Base-by-base conservation (phyloP, 352 stramenopile genomes). In the Globisporangium perplexum region DNA sequence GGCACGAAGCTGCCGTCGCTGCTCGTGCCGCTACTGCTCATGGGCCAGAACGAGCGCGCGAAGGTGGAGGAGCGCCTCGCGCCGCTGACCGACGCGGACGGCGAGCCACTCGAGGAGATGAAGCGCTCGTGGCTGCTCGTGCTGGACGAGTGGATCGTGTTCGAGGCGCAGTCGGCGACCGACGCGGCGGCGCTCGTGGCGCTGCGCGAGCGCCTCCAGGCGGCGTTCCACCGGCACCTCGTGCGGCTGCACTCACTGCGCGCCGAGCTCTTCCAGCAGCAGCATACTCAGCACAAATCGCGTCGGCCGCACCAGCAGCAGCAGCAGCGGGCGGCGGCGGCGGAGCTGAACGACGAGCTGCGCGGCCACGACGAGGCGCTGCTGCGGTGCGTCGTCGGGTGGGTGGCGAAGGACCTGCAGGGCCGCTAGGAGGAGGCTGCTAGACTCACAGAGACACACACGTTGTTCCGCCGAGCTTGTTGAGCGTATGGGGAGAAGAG, bases 111-210 rank as follows among this genome's bases (percentile, higher is more conserved):
- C 12, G 65, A 68, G 10, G 22, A 38, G n/a, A 31, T 41, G 30
- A 31, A 62, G 22, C 56, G 45, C 18, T 69, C 70, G 31, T 85
- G 70, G 74, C 60, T 73, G 10, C 61, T 90, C 15, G 69, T 88
- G 24, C 60, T 90, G 15, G 83, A 93, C 61, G 72, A 88, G 47
- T 93, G 83, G 83, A 63, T 90, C 38, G 72, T 88, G 23, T 89
- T 88, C 35, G 66, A 87, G 49, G 44, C 88, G 20, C 47, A 49
- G 23, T 69, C 56, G 36, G 41, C 11, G 61, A 74, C n/a, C n/a
- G 76, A 88, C 52, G 77, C 72, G 17, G 57, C 62, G 5, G 69
- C 65, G 53, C 23, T 93, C 17, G 58, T 79, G 23, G 55, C 71
- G 35, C 53, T 93, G 17, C 83, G 79, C 15, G 50, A 75, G 47